Percentiles rank a stretch among this genome's conserved stretches.
These are phyloP conservation scores for Coffea canephora DNA, from an alignment of 257 asterid species.

Conservation along the genomic window DNA sequence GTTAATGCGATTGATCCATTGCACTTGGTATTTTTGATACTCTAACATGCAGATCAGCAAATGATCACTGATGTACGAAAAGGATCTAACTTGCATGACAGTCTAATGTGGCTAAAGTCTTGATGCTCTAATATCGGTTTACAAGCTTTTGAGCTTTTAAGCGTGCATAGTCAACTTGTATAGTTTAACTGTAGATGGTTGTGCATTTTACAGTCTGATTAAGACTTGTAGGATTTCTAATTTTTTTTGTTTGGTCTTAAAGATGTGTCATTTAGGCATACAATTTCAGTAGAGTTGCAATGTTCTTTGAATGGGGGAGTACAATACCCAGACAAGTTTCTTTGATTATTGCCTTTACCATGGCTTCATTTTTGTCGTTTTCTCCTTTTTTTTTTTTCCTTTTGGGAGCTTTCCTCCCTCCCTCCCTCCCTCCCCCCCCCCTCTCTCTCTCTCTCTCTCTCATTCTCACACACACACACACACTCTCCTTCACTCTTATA, in stretches of 20 bases:
- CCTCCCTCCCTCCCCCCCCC: no score
- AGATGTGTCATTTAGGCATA: not conserved
- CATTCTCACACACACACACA: no score
- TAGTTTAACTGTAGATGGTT: not conserved
- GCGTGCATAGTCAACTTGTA: not conserved
- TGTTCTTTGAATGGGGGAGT: not conserved
- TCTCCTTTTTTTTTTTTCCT: no score
- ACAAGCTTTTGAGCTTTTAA: not conserved
- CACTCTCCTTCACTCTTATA: no score
- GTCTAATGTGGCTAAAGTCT: not conserved
- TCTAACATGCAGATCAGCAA: not conserved
- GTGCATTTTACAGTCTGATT: not conserved
- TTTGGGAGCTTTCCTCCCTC: no score
- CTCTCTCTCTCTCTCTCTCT: not conserved
- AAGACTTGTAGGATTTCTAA: not conserved
- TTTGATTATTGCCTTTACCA: not conserved
- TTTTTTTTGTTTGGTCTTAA: not conserved
- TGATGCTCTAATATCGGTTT: not conserved
- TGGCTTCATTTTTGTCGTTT: no score
- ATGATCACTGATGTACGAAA: not conserved
- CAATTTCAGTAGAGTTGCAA: not conserved
- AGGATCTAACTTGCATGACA: not conserved
- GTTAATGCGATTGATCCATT: not conserved
- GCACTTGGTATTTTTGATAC: not conserved
- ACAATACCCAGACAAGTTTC: not conserved